phyloP scores from a whole-genome alignment of 169 alveolate genomes.

The Plasmodium relictum region DNA sequence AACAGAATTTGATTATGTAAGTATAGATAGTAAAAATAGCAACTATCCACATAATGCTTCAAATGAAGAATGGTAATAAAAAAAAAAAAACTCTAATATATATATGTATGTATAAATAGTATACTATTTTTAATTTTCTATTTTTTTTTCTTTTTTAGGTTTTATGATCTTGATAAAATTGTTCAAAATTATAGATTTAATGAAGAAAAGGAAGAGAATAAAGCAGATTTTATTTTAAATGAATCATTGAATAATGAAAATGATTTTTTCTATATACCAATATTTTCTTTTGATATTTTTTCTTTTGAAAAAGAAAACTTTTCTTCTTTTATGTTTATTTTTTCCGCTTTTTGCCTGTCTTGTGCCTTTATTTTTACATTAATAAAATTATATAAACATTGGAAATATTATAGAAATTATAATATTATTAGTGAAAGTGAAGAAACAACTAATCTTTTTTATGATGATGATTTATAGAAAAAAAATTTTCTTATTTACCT shows the following conservation, averaged over 20 bases:
- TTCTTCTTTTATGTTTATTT: slow-evolving; percentile 19
- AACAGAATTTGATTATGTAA: not conserved
- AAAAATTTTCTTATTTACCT: not conserved
- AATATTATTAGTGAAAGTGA: slow-evolving; percentile 31
- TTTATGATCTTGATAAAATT: slow-evolving; percentile 34
- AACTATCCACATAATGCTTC: not conserved
- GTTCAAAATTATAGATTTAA: slow-evolving; percentile 31
- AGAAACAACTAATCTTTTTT: slow-evolving; percentile 20
- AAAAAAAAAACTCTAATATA: not conserved
- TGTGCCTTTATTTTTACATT: slow-evolving; percentile 39
- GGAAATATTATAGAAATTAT: slow-evolving; percentile 57
- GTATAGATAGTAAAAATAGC: not conserved
- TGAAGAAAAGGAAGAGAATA: slow-evolving; percentile 10
- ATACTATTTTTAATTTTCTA: not conserved
- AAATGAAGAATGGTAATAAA: slow-evolving; percentile 19
- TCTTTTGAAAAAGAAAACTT: slow-evolving; percentile 32
- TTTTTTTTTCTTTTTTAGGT: slow-evolving; percentile 1
- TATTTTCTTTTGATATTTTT: slow-evolving; percentile 24
- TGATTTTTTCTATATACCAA: slow-evolving; percentile 11
- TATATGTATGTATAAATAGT: not conserved
- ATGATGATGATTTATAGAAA: slow-evolving; percentile 46
- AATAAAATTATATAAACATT: slow-evolving; percentile 48
- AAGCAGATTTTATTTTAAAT: not conserved
- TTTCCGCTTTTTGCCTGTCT: slow-evolving; percentile 12
- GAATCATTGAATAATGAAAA: not conserved